phyloP scores from a whole-genome alignment of 177 flowering plant genomes.

The Vitis hybrid region DNA sequence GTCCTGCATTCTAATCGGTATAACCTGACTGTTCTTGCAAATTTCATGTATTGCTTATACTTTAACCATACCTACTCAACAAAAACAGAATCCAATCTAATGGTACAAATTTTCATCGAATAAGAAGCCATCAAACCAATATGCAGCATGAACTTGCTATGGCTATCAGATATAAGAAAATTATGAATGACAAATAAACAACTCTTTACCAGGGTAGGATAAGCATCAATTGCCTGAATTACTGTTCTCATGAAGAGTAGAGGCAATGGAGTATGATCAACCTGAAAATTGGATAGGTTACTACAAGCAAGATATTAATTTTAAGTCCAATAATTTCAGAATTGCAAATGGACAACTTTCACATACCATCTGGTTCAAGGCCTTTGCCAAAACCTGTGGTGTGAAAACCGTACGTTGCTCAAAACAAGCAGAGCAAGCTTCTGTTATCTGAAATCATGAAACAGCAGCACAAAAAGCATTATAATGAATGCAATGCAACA shows the following conservation, averaged over 20 bases:
- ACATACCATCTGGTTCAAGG: slow-evolving; percentile 86
- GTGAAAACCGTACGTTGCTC: slow-evolving; percentile 99
- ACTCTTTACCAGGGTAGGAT: slow-evolving; percentile 74
- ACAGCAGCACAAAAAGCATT: not conserved
- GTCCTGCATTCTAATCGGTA: no score
- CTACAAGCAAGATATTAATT: not conserved
- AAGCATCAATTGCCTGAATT: slow-evolving; percentile 96
- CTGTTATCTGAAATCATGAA: slow-evolving; percentile 68
- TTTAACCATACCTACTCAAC: no score
- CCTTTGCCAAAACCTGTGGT: slow-evolving; percentile 89
- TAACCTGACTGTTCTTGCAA: no score
- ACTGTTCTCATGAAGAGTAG: slow-evolving; percentile 97
- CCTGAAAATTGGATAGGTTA: slow-evolving; percentile 45
- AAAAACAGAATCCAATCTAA: no score
- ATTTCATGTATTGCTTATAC: no score
- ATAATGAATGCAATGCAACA: not conserved
- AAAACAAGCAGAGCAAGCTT: slow-evolving; percentile 96
- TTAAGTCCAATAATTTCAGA: not conserved
- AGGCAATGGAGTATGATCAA: slow-evolving; percentile 87
- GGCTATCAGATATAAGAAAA: not conserved
- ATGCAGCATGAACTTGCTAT: not conserved
- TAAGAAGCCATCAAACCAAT: not conserved
- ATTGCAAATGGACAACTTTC: not conserved
- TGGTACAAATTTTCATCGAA: not conserved
- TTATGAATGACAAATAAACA: not conserved